Conservation (phyloP, 257 asterid species). For the Plantago major region DNA sequence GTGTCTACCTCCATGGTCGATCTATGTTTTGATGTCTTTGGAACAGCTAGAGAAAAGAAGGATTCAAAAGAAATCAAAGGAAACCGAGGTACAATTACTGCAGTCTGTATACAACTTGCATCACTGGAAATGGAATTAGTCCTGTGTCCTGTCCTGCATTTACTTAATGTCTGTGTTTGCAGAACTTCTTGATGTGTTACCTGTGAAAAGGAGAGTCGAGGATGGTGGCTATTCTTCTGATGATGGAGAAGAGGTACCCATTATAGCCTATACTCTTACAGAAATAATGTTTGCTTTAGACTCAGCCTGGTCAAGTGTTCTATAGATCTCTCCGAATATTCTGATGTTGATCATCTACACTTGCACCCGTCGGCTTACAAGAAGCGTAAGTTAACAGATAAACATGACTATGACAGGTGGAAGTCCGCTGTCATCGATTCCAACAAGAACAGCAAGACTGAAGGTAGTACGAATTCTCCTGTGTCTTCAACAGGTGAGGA, state of each 20-base stretch:
- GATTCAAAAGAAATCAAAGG: slow-evolving; percentile 73
- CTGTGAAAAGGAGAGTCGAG: slow-evolving; percentile 66
- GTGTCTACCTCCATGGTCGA: slow-evolving; percentile 80
- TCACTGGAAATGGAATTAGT: neutral
- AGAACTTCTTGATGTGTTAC: slow-evolving; percentile 87
- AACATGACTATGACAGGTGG: slow-evolving; percentile 56
- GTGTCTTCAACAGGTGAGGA: no score
- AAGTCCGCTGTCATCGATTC: slow-evolving; percentile 68
- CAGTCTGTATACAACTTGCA: neutral
- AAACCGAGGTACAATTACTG: slow-evolving; percentile 57
- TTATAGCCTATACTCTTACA: no score
- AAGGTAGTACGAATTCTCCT: slow-evolving; percentile 61
- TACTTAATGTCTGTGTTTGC: slow-evolving; percentile 14
- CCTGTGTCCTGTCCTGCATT: neutral
- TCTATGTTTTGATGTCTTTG: slow-evolving; percentile 78
- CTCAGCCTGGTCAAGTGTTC: neutral
- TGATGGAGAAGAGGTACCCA: slow-evolving; percentile 55
- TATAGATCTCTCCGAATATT: neutral
- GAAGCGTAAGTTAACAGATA: slow-evolving; percentile 64
- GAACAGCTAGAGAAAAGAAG: slow-evolving; percentile 70
- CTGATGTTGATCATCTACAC: slow-evolving; percentile 1
- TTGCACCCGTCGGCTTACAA: slow-evolving; percentile 72
- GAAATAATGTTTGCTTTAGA: no score
- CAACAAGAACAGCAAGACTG: slow-evolving; percentile 35
- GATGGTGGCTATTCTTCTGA: slow-evolving; percentile 78